Conservation (phyloP, 2,329 filamentous ascomycete genomes). For the Botryosphaeria agaves region DNA sequence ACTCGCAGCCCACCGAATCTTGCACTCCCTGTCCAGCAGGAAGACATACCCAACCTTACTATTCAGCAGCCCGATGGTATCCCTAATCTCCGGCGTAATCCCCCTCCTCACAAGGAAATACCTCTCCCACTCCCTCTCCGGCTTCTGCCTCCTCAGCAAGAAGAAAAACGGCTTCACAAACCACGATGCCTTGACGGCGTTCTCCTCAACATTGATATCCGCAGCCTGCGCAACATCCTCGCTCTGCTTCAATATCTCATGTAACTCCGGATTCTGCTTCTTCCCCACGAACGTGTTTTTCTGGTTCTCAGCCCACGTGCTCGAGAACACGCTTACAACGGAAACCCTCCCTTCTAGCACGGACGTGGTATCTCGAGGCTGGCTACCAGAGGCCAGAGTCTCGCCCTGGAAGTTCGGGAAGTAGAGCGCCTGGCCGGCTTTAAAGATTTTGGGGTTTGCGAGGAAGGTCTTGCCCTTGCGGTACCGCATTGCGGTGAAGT, state of each 20-base stretch:
- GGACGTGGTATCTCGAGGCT: constrained; percentile 52
- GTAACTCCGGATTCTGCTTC: constrained; percentile 51
- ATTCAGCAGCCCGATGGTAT: constrained; percentile 57
- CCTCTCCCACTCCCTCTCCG: constrained; percentile 32
- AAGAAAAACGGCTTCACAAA: constrained; percentile 37
- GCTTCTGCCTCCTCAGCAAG: constrained; percentile 28
- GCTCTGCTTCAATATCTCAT: constrained; percentile 38
- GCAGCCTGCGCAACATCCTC: constrained; percentile 50
- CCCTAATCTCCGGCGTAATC: constrained; percentile 36
- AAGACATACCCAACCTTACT: constrained; percentile 89
- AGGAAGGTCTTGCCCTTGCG: constrained; percentile 81
- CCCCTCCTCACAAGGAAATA: constrained; percentile 44
- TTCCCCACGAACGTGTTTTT: constrained; percentile 51
- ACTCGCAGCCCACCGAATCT: constrained; percentile 88
- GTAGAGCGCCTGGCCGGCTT: constrained; percentile 63
- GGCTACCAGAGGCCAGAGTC: constrained; percentile 40
- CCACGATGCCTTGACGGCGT: constrained; percentile 40
- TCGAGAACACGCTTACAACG: constrained; percentile 67
- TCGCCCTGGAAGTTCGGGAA: constrained; percentile 82
- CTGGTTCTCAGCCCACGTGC: constrained; percentile 73
- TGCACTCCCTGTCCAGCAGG: constrained; percentile 70
- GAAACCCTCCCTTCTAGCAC: constrained; percentile 56
- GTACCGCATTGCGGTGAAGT: constrained; percentile 77
- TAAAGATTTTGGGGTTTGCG: constrained; percentile 71
- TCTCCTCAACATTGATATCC: constrained; percentile 80